Percentiles rank a stretch among this genome's conserved stretches.
These are phyloP conservation scores for Blastobotrys buckinghamii DNA, from an alignment of 1,139 yeast species.

Conservation along the genomic window DNA sequence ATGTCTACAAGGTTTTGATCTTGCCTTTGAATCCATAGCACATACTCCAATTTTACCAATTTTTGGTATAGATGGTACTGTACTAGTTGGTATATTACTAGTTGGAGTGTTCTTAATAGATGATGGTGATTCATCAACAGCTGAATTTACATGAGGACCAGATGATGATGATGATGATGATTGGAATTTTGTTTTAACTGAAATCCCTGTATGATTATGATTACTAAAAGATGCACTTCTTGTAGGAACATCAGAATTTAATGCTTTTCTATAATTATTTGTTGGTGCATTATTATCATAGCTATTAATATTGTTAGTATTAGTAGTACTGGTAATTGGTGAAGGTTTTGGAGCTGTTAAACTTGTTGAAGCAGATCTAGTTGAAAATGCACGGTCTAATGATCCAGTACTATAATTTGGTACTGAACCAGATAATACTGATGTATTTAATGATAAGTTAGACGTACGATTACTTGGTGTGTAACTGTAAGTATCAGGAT, in stretches of 20 bases:
- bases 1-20: constrained; percentile 92
- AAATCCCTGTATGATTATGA: not conserved
- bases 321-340: not conserved
- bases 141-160: too few relatives aligned
- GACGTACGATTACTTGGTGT: constrained; percentile 10
- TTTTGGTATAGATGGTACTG: constrained; percentile 42
- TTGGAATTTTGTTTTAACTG: too few relatives aligned
- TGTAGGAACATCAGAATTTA: not conserved
- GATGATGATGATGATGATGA: too few relatives aligned
- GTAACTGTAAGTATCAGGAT: constrained; percentile 5
- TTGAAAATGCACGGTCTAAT: not conserved
- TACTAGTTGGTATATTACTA: not conserved
- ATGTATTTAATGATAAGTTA: not conserved
- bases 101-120: too few relatives aligned
- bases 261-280: not conserved
- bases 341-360: not conserved
- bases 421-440: not conserved
- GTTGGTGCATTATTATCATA: too few relatives aligned
- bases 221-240: not conserved
- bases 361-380: not conserved
- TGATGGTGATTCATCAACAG: too few relatives aligned
- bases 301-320: too few relatives aligned
- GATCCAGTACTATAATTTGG: not conserved
- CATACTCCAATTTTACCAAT: constrained; percentile 96
- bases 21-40: constrained; percentile 97